Evolutionary conservation across 2,329 filamentous ascomycete species (phyloP).

Genomic region (Nakataea oryzae): DNA sequence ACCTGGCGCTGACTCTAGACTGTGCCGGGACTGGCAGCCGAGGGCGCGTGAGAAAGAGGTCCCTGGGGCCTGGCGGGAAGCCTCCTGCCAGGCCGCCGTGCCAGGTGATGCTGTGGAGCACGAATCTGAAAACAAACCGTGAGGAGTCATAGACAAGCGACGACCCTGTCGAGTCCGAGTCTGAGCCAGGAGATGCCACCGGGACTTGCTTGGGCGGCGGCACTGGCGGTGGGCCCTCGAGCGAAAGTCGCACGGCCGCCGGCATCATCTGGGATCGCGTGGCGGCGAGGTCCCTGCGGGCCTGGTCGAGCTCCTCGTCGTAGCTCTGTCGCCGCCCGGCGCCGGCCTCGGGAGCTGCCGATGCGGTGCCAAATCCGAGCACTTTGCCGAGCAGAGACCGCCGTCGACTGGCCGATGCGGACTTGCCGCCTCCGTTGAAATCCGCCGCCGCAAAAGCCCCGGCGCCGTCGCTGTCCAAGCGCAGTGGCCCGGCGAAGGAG

Average conservation of each 20-base stretch:
- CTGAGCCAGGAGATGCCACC: conserved; percentile 27
- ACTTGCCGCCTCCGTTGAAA: conserved; percentile 11
- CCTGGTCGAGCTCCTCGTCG: conserved; percentile 37
- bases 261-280: conserved; percentile 19
- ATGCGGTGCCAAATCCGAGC: conserved; percentile 31
- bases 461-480: neutral
- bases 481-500: conserved; percentile 13
- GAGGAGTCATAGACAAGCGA: conserved; percentile 43
- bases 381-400: conserved; percentile 58
- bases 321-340: conserved; percentile 15
- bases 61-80: conserved; percentile 39
- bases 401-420: conserved; percentile 39
- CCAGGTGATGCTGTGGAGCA: conserved; percentile 40
- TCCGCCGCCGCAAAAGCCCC: neutral
- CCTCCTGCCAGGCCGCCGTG: conserved; percentile 32
- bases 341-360: conserved; percentile 1
- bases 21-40: conserved; percentile 63
- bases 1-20: conserved; percentile 38
- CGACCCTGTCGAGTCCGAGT: conserved; percentile 39
- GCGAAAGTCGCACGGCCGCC: conserved; percentile 6
- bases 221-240: conserved; percentile 18
- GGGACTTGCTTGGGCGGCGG: conserved; percentile 23
- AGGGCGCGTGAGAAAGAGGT: conserved; percentile 56
- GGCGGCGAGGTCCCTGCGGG: conserved; percentile 39
- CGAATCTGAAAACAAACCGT: conserved; percentile 64